Percentiles rank a stretch among this genome's conserved stretches.
Conservation (phyloP, 495 filamentous ascomycete genomes). For the Poronia punctata region DNA sequence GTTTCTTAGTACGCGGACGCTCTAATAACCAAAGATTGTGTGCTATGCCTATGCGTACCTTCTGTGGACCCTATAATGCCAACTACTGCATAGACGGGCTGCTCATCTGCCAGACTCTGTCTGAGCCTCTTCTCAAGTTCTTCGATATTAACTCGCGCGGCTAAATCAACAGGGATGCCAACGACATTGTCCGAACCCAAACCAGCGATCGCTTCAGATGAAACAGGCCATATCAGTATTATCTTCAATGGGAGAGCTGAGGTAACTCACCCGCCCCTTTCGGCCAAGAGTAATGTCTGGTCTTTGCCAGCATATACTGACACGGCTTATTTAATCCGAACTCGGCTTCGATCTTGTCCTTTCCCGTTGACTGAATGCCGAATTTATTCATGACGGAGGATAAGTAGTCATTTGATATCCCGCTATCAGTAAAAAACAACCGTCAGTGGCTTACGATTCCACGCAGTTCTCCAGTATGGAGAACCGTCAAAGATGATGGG, state of each 20-base stretch:
- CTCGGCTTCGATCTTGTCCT: slow-evolving; percentile 26
- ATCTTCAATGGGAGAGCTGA: not conserved
- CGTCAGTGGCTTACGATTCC: not conserved
- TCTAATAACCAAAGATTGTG: slow-evolving; percentile 10
- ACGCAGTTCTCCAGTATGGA: not conserved
- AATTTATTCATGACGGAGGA: slow-evolving; percentile 27
- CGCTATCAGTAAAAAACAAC: not conserved
- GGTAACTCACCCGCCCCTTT: slow-evolving; percentile 32
- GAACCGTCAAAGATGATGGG: not conserved
- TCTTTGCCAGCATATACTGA: slow-evolving; percentile 29
- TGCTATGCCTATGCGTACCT: slow-evolving; percentile 12
- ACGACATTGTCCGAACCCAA: slow-evolving; percentile 36
- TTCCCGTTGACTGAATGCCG: slow-evolving; percentile 36
- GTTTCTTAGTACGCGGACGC: not conserved
- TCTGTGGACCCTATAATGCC: slow-evolving; percentile 26
- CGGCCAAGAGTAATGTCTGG: slow-evolving; percentile 45
- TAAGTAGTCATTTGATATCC: slow-evolving; percentile 20
- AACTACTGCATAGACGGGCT: slow-evolving; percentile 26
- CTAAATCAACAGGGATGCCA: slow-evolving; percentile 31
- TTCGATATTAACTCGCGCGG: slow-evolving; percentile 29
- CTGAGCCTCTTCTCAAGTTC: slow-evolving; percentile 26
- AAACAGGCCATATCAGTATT: slow-evolving; percentile 1
- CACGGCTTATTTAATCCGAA: slow-evolving; percentile 24
- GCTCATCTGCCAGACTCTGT: slow-evolving; percentile 20
- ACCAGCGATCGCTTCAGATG: slow-evolving; percentile 30